phyloP scores from a whole-genome alignment of 225 moss, liverwort and hornwort species.

The Pleurozium schreberi region DNA sequence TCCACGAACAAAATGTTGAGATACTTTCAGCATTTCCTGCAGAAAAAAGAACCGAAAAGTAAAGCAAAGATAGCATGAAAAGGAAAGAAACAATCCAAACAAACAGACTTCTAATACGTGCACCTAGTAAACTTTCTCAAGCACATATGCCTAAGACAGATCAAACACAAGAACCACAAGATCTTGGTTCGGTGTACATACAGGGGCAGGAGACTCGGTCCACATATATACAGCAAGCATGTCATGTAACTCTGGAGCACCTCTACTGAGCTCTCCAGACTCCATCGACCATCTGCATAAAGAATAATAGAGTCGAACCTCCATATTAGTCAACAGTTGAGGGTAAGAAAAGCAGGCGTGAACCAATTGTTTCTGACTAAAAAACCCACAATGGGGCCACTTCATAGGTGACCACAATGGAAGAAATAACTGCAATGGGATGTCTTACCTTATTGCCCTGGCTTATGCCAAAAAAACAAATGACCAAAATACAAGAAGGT shows the following conservation, averaged over 20 bases:
- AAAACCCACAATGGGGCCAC: too few species aligned
- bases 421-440: too few species aligned
- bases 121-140: neutral
- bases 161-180: neutral
- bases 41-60: neutral
- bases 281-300: slow-evolving; percentile 81
- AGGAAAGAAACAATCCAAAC: neutral
- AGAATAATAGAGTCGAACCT: neutral
- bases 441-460: too few species aligned
- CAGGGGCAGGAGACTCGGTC: slow-evolving; percentile 74
- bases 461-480: too few species aligned
- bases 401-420: too few species aligned
- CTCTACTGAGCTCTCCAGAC: slow-evolving; percentile 53
- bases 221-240: slow-evolving; percentile 89
- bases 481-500: too few species aligned
- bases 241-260: slow-evolving; percentile 83
- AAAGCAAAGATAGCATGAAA: neutral
- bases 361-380: neutral
- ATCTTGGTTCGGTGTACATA: slow-evolving; percentile 15
- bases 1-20: slow-evolving; percentile 80
- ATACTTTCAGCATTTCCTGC: slow-evolving; percentile 90
- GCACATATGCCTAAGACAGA: neutral
- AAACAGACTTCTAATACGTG: neutral
- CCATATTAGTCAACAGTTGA: neutral
- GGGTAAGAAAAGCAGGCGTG: neutral